These are phyloP conservation scores for Ananas comosus DNA, from an alignment of 176 grass and related monocot species.

Conservation along the genomic window DNA sequence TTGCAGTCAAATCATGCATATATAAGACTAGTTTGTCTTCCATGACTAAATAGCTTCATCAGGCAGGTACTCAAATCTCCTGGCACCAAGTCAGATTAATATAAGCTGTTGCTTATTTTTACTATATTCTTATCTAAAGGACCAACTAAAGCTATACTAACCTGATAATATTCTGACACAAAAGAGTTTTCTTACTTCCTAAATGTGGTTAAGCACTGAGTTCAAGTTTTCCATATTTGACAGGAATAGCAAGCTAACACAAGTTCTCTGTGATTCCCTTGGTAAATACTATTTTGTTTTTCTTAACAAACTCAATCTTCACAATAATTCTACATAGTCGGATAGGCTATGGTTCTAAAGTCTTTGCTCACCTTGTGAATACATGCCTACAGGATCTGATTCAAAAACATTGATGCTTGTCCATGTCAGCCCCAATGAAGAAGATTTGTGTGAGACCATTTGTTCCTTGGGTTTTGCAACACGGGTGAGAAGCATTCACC, in stretches of 20 bases:
- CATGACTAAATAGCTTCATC: not conserved
- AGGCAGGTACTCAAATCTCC: not conserved
- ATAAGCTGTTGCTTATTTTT: not conserved
- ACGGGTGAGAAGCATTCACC: constrained; percentile 70
- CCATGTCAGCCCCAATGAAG: constrained; percentile 78
- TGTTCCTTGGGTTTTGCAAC: constrained; percentile 91
- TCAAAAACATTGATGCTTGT: constrained; percentile 98
- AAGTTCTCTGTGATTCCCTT: constrained; percentile 88
- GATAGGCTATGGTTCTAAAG: constrained; percentile 7
- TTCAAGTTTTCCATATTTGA: constrained; percentile 19
- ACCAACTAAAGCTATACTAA: not conserved
- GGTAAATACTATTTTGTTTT: constrained; percentile 40
- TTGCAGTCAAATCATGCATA: not conserved
- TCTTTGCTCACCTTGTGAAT: constrained; percentile 20
- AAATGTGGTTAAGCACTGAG: not conserved
- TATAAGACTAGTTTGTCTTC: not conserved
- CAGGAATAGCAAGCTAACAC: constrained; percentile 98
- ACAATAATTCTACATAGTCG: constrained; percentile 21
- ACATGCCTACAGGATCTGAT: constrained; percentile 58
- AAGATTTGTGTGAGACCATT: constrained; percentile 84
- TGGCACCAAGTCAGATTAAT: not conserved
- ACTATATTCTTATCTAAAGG: not conserved
- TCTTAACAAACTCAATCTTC: constrained; percentile 3
- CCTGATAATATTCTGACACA: not conserved
- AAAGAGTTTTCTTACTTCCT: not conserved